These are phyloP conservation scores for Stellera chamaejasme DNA, from an alignment of 345 rosid species.

Conservation along the genomic window DNA sequence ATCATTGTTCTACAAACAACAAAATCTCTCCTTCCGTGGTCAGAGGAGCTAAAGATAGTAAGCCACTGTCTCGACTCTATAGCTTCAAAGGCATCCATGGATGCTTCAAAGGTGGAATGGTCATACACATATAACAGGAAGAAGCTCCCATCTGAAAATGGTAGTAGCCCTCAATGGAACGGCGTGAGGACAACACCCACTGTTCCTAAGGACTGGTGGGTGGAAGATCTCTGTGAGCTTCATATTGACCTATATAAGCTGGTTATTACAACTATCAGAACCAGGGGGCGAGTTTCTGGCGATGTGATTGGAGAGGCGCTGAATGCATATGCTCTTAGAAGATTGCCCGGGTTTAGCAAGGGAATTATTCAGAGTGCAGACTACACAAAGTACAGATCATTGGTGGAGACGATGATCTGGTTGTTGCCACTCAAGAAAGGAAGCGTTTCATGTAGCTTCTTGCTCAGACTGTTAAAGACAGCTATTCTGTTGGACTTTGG, in stretches of 20 bases:
- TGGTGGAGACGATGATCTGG: slow-evolving; percentile 44
- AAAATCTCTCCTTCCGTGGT: slow-evolving; percentile 38
- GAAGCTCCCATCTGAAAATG: slow-evolving; percentile 45
- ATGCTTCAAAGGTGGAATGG: slow-evolving; percentile 64
- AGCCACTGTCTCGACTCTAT: slow-evolving; percentile 60
- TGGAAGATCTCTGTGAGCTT: slow-evolving; percentile 72
- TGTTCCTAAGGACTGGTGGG: slow-evolving; percentile 87
- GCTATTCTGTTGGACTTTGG: slow-evolving; percentile 35
- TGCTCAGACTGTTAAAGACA: slow-evolving; percentile 48
- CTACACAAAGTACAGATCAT: slow-evolving; percentile 33
- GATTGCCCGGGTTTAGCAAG: slow-evolving; percentile 51
- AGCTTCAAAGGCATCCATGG: slow-evolving; percentile 51
- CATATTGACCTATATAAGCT: slow-evolving; percentile 54
- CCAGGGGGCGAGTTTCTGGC: slow-evolving; percentile 35
- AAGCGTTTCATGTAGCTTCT: slow-evolving; percentile 42
- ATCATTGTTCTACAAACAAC: slow-evolving; percentile 58
- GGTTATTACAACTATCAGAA: slow-evolving; percentile 36
- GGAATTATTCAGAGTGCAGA: slow-evolving; percentile 36
- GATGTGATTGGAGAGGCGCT: slow-evolving; percentile 61
- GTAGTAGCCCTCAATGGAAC: slow-evolving; percentile 36
- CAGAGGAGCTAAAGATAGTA: slow-evolving; percentile 51
- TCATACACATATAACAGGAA: slow-evolving; percentile 67
- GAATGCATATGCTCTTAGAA: slow-evolving; percentile 45
- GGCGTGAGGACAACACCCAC: slow-evolving; percentile 39
- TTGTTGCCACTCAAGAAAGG: slow-evolving; percentile 46